phyloP scores from a whole-genome alignment of 2,329 filamentous ascomycete genomes.

The Dryadomyces quercus-mongolicae region DNA sequence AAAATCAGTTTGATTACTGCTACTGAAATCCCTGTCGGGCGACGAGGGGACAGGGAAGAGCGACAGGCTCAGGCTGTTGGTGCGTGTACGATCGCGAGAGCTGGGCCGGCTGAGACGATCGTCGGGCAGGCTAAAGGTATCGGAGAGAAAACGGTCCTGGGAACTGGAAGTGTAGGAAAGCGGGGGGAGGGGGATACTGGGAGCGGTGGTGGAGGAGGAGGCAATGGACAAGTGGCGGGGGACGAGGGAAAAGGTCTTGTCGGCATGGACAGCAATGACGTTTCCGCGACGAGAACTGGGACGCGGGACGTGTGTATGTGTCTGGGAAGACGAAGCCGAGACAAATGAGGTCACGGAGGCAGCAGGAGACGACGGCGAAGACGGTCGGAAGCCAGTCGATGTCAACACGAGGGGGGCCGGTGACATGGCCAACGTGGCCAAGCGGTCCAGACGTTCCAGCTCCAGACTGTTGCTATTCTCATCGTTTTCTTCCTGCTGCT shows the following conservation, averaged over 20 bases:
- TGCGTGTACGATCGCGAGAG: slow-evolving; percentile 22
- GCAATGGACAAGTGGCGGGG: slow-evolving; percentile 13
- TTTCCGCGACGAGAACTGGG: slow-evolving; percentile 28
- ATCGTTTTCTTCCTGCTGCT: background rate
- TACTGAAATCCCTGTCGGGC: slow-evolving; percentile 18
- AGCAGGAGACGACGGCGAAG: slow-evolving; percentile 8
- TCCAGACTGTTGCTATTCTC: too few relatives aligned
- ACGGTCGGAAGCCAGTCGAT: slow-evolving; percentile 6
- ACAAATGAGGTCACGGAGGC: slow-evolving; percentile 7
- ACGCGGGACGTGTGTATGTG: slow-evolving; percentile 12
- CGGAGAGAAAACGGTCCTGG: slow-evolving; percentile 35
- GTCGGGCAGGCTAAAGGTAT: slow-evolving; percentile 30
- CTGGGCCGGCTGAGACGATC: slow-evolving; percentile 29
- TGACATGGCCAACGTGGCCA: background rate
- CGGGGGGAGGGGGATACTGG: slow-evolving; percentile 19
- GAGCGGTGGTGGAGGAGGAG: slow-evolving; percentile 10
- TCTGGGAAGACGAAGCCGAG: slow-evolving; percentile 13
- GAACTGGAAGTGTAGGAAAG: slow-evolving; percentile 30
- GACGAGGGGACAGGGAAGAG: slow-evolving; percentile 10
- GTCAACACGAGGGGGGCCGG: background rate
- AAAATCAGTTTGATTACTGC: slow-evolving; percentile 14
- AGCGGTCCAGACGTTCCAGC: background rate
- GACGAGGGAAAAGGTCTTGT: slow-evolving; percentile 47
- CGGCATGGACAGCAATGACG: slow-evolving; percentile 37
- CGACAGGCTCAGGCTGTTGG: slow-evolving; percentile 23